A percentile compares a stretch with the other conserved stretches of the same genome.
Conservation (phyloP, 352 stramenopile species). For the Globisporangium cylindrosporum region DNA sequence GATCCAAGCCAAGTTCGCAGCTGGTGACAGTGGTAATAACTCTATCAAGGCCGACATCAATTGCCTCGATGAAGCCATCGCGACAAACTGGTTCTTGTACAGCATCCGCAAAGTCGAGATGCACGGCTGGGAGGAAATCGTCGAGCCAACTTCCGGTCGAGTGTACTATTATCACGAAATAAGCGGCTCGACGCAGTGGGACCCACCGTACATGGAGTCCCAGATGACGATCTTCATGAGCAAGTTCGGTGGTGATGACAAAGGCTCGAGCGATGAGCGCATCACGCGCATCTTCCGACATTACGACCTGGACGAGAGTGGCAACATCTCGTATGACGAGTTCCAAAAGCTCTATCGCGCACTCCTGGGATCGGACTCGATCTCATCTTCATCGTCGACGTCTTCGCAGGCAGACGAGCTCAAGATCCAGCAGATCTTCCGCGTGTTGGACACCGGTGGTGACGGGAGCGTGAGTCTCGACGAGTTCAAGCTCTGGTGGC, state of each 20-base stretch:
- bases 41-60: not conserved
- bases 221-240: slow-evolving; percentile 51
- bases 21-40: not conserved
- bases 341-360: slow-evolving; percentile 58
- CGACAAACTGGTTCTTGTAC: slow-evolving; percentile 37
- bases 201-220: slow-evolving; percentile 49
- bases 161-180: slow-evolving; percentile 69
- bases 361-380: slow-evolving; percentile 25
- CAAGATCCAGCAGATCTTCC: slow-evolving; percentile 53
- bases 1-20: slow-evolving; percentile 26
- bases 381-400: slow-evolving; percentile 3
- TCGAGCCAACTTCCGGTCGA: slow-evolving; percentile 32
- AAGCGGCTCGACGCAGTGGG: slow-evolving; percentile 58
- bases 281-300: slow-evolving; percentile 66
- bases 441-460: slow-evolving; percentile 58
- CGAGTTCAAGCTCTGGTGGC: slow-evolving; percentile 78
- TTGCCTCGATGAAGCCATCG: slow-evolving; percentile 24
- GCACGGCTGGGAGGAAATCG: slow-evolving; percentile 55
- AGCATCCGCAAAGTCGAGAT: slow-evolving; percentile 47
- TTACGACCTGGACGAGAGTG: slow-evolving; percentile 69
- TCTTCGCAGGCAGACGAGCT: slow-evolving; percentile 3
- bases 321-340: slow-evolving; percentile 49
- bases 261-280: slow-evolving; percentile 37
- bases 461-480: slow-evolving; percentile 63
- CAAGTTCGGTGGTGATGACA: slow-evolving; percentile 28